A percentile compares a stretch with the other conserved stretches of the same genome.
Conservation (phyloP, 257 asterid genomes). For the Solanum gandarillasii region DNA sequence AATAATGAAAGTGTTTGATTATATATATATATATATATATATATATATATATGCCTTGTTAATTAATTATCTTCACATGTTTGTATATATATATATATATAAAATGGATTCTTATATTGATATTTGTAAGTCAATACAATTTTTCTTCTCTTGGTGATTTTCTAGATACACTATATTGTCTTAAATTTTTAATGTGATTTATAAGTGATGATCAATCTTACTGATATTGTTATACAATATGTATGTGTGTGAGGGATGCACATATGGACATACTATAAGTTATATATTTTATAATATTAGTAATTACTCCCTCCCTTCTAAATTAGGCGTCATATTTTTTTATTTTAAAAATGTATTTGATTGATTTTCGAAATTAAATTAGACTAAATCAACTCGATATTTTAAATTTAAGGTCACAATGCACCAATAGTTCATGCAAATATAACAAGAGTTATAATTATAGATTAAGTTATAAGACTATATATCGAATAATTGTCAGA, state of each 20-base stretch:
- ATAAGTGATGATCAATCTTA: neutral
- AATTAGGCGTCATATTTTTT: neutral
- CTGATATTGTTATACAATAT: neutral
- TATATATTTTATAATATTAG: neutral
- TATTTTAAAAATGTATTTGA: neutral
- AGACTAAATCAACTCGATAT: neutral
- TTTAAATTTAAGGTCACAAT: neutral
- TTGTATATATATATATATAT: no score
- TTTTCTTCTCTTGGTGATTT: neutral
- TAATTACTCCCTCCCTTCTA: neutral
- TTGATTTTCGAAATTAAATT: rapidly evolving
- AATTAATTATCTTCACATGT: neutral
- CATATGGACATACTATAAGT: neutral
- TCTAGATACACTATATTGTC: neutral
- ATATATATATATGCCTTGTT: neutral
- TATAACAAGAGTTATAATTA: no score
- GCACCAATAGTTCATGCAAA: neutral
- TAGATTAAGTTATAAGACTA: no score
- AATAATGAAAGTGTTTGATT: neutral
- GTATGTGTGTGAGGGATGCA: neutral
- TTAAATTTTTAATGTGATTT: neutral
- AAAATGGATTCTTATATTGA: neutral
- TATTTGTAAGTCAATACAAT: neutral
- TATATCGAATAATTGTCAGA: neutral
- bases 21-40: no score